Evolutionary conservation across 2,329 filamentous ascomycete genomes (phyloP).

Genomic region (Botrytis fragariae): DNA sequence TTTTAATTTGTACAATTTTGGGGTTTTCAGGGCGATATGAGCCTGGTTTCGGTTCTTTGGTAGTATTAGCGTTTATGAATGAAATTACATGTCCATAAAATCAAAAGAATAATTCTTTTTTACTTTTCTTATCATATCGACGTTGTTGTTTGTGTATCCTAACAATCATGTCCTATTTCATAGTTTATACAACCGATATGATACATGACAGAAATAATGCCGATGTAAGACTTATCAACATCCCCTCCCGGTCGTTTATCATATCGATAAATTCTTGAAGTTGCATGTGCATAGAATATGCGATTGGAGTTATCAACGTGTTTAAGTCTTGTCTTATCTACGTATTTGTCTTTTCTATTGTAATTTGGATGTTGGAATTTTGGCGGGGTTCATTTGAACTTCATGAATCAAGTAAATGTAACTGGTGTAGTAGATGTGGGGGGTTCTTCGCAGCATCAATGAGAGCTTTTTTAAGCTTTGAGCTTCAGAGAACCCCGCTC

Average conservation of each 20-base stretch:
- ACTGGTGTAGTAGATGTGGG: background rate
- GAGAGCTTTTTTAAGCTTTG: background rate
- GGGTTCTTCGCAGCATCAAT: background rate
- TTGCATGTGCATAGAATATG: background rate
- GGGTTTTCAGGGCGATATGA: background rate
- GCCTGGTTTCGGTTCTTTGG: slow-evolving; percentile 1
- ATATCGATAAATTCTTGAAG: background rate
- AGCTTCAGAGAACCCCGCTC: background rate
- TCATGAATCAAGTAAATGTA: background rate
- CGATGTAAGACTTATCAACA: background rate
- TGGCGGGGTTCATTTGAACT: background rate
- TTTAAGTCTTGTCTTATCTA: background rate
- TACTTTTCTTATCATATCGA: background rate
- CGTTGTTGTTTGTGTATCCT: background rate
- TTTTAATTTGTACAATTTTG: slow-evolving; percentile 9
- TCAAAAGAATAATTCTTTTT: background rate
- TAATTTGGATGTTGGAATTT: background rate
- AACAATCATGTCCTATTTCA: background rate
- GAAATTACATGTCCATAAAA: background rate
- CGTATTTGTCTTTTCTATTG: background rate
- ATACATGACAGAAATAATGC: background rate
- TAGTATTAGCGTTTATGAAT: slow-evolving; percentile 13
- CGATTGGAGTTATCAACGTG: background rate
- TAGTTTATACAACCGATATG: background rate
- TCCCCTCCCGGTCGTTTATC: background rate